These are phyloP conservation scores for Pythium vanterpoolii DNA, from an alignment of 352 stramenopile species.

Conservation along the genomic window DNA sequence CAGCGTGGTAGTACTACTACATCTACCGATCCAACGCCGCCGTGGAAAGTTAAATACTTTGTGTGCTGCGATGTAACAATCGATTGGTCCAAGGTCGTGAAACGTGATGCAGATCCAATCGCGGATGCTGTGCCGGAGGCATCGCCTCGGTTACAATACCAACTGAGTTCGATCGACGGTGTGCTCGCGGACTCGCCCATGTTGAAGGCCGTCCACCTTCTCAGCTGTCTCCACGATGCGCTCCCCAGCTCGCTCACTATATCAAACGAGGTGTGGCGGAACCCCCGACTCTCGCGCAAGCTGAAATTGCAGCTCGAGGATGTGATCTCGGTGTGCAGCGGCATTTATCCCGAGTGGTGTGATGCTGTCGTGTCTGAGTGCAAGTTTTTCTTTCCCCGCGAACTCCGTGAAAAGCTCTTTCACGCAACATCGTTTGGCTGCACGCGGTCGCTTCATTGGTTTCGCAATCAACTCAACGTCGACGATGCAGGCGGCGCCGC, in stretches of 20 bases:
- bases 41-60: slow-evolving; percentile 77
- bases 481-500: slow-evolving; percentile 29
- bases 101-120: slow-evolving; percentile 3
- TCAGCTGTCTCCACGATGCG: slow-evolving; percentile 53
- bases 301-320: slow-evolving; percentile 77
- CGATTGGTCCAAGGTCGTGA: slow-evolving; percentile 34
- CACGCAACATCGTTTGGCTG: slow-evolving; percentile 76
- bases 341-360: slow-evolving; percentile 79
- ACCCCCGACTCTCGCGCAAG: slow-evolving; percentile 74
- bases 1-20: slow-evolving; percentile 21
- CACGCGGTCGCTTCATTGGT: slow-evolving; percentile 80
- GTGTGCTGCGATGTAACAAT: slow-evolving; percentile 69
- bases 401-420: slow-evolving; percentile 71
- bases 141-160: background rate
- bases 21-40: slow-evolving; percentile 13
- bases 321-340: slow-evolving; percentile 78
- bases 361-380: slow-evolving; percentile 69
- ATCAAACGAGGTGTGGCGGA: slow-evolving; percentile 50
- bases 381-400: slow-evolving; percentile 79
- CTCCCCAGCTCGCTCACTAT: slow-evolving; percentile 24
- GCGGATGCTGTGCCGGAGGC: background rate
- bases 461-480: slow-evolving; percentile 61
- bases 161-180: slow-evolving; percentile 1
- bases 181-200: slow-evolving; percentile 8
- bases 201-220: slow-evolving; percentile 40